Evolutionary conservation across 2,329 filamentous ascomycete genomes (phyloP).

Genomic region (Esteya vermicola): DNA sequence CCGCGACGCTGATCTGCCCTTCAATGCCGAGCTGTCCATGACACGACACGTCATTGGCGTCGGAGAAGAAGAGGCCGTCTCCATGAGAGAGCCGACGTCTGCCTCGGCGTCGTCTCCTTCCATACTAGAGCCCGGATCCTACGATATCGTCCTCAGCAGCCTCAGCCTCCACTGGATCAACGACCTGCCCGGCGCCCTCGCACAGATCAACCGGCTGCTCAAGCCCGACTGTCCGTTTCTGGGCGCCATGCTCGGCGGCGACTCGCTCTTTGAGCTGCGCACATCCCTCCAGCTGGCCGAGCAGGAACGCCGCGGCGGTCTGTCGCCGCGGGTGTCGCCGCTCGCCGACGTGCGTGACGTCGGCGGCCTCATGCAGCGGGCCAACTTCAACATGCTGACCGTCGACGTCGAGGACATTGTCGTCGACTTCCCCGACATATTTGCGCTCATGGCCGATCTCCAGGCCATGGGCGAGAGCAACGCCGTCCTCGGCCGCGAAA

Average conservation of each 20-base stretch:
- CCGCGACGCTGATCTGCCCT: slow-evolving; percentile 61
- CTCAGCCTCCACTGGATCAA: slow-evolving; percentile 96
- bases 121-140: slow-evolving; percentile 52
- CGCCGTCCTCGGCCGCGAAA: slow-evolving; percentile 72
- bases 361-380: slow-evolving; percentile 70
- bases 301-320: slow-evolving; percentile 77
- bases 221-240: slow-evolving; percentile 89
- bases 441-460: slow-evolving; percentile 83
- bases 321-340: slow-evolving; percentile 81
- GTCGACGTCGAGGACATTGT: slow-evolving; percentile 96
- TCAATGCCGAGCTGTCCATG: slow-evolving; percentile 61
- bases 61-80: slow-evolving; percentile 31
- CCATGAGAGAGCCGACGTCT: not conserved
- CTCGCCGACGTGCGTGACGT: slow-evolving; percentile 86
- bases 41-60: slow-evolving; percentile 61
- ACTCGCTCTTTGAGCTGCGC: slow-evolving; percentile 84
- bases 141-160: slow-evolving; percentile 83
- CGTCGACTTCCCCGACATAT: slow-evolving; percentile 82
- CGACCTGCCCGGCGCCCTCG: slow-evolving; percentile 72
- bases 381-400: slow-evolving; percentile 90
- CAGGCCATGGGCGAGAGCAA: slow-evolving; percentile 96
- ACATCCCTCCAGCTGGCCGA: slow-evolving; percentile 89
- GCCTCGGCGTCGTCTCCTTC: slow-evolving; percentile 59
- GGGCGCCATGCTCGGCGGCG: slow-evolving; percentile 90
- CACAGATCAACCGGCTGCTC: slow-evolving; percentile 72